Percentiles rank a stretch among this genome's conserved stretches.
Evolutionary conservation across 176 grass and related monocot species (phyloP).

Genomic region (Avena atlantica): DNA sequence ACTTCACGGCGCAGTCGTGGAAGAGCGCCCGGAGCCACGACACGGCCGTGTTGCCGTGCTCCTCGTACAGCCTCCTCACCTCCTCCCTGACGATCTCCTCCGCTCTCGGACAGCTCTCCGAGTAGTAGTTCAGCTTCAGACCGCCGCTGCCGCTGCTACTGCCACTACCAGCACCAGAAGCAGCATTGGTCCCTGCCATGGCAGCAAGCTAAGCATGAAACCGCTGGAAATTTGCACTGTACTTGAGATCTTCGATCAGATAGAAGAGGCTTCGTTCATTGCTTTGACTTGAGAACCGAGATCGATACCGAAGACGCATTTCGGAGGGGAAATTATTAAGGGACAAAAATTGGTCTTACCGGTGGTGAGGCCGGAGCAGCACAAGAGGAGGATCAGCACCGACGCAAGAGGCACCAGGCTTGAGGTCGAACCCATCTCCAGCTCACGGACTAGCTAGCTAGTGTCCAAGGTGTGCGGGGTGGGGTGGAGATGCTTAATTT

Average conservation of each 20-base stretch:
- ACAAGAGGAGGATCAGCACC: background rate
- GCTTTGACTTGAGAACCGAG: background rate
- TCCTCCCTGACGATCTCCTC: slow-evolving; percentile 44
- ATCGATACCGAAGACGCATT: background rate
- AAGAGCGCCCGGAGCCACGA: slow-evolving; percentile 57
- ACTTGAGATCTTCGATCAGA: too few species aligned
- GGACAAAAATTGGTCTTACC: background rate
- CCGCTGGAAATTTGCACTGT: background rate
- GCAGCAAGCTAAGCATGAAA: background rate
- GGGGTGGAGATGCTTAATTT: background rate
- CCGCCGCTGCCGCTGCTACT: background rate
- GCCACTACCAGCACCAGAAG: background rate
- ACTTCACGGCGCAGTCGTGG: slow-evolving; percentile 56
- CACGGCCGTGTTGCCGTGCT: slow-evolving; percentile 61
- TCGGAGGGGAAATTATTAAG: background rate
- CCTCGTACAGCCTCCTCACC: slow-evolving; percentile 43
- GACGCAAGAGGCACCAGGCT: background rate
- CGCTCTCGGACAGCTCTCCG: slow-evolving; percentile 44
- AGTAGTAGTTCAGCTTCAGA: background rate
- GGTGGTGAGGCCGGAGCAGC: background rate
- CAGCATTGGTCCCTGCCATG: background rate
- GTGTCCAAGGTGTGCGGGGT: background rate
- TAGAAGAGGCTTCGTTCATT: too few species aligned
- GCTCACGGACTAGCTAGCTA: too few species aligned
- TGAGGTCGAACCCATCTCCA: background rate